These are phyloP conservation scores for Berberis thunbergii DNA, from an alignment of 164 flowering plant genomes.

Conservation along the genomic window DNA sequence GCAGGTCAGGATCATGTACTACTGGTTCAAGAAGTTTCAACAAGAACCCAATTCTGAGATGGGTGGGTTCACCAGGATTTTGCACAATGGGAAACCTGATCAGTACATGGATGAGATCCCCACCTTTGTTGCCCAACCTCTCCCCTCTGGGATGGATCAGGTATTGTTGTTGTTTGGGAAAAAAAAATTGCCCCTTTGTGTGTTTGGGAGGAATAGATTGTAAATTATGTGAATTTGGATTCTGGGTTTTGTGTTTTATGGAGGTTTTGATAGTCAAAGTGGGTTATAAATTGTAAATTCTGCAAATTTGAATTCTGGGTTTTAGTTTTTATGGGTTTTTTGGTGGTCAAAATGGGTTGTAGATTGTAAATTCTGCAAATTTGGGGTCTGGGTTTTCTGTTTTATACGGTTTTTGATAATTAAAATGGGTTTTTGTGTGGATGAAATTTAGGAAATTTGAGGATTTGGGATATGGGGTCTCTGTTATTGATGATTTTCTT, in stretches of 20 bases:
- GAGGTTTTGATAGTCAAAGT: too few species aligned
- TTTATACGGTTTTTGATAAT: too few species aligned
- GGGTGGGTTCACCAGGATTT: constrained; percentile 96
- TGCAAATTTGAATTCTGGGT: neutral
- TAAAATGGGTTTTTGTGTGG: too few species aligned
- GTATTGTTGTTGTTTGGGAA: constrained; percentile 17
- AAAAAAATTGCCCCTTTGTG: too few species aligned
- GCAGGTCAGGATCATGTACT: constrained; percentile 97
- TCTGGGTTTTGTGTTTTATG: neutral
- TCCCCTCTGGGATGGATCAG: constrained; percentile 87
- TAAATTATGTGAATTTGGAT: too few species aligned
- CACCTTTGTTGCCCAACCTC: constrained; percentile 92
- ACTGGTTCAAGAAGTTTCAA: constrained; percentile 84
- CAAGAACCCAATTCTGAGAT: constrained; percentile 56
- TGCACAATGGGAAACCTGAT: constrained; percentile 90
- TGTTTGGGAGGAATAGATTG: neutral
- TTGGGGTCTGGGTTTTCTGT: too few species aligned
- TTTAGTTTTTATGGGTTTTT: neutral
- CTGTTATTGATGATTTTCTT: too few species aligned
- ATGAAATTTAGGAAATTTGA: too few species aligned
- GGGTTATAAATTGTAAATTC: neutral
- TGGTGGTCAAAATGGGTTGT: neutral
- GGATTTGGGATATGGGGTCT: too few species aligned
- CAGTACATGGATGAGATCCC: constrained; percentile 93
- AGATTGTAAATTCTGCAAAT: too few species aligned